phyloP scores from a whole-genome alignment of 805 yeast genomes.

The Phaffomyces thermotolerans region DNA sequence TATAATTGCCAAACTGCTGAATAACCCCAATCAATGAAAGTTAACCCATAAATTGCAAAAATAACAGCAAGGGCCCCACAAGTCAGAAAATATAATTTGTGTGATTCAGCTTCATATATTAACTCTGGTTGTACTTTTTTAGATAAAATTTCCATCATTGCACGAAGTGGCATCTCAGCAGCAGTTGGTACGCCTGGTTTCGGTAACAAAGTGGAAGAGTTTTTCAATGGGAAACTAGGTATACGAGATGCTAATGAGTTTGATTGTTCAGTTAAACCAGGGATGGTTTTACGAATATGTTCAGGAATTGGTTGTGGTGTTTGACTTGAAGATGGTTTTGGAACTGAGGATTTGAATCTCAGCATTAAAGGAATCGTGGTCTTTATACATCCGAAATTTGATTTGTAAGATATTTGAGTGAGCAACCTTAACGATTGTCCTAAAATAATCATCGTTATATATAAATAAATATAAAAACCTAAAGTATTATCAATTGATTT shows the following conservation, averaged over 20 bases:
- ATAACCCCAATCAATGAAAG: slow-evolving; percentile 48
- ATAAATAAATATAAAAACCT: background rate
- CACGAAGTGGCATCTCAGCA: slow-evolving; percentile 35
- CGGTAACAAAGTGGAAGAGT: slow-evolving; percentile 66
- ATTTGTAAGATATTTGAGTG: background rate
- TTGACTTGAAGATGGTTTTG: slow-evolving; percentile 1
- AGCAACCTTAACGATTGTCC: too few relatives aligned
- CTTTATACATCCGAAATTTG: background rate
- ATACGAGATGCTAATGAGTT: slow-evolving; percentile 49
- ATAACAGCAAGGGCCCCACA: slow-evolving; percentile 64
- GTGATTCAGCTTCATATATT: slow-evolving; percentile 80
- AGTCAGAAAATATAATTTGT: slow-evolving; percentile 62
- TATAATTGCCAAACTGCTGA: slow-evolving; percentile 45
- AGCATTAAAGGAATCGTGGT: background rate
- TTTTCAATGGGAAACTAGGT: slow-evolving; percentile 60
- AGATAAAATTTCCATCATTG: slow-evolving; percentile 52
- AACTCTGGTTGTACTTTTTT: slow-evolving; percentile 58
- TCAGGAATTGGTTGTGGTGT: slow-evolving; percentile 12
- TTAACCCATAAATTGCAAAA: slow-evolving; percentile 61
- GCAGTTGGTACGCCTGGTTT: slow-evolving; percentile 75
- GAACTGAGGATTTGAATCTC: slow-evolving; percentile 7
- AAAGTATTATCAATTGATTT: too few relatives aligned
- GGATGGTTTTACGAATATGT: slow-evolving; percentile 18
- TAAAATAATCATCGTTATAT: background rate
- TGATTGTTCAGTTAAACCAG: slow-evolving; percentile 22